A percentile compares a stretch with the other conserved stretches of the same genome.
Evolutionary conservation across 768 basidiomycete genomes (phyloP).

Genomic region (Tephrocybe sp.): DNA sequence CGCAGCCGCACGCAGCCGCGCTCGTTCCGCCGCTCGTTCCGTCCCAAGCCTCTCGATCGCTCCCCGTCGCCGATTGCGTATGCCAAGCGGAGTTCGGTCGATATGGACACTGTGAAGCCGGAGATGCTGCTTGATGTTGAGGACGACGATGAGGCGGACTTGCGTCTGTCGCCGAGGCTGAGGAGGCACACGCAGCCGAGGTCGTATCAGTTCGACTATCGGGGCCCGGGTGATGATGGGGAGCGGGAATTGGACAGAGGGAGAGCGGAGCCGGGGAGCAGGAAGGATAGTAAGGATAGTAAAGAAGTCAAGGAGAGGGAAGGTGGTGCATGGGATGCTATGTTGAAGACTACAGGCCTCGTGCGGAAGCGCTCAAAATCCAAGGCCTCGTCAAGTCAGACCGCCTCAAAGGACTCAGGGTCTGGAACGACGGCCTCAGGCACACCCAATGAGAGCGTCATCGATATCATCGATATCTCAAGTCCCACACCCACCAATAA

Average conservation of each 20-base stretch:
- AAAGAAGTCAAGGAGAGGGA: conserved; percentile 7
- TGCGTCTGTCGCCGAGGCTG: neutral
- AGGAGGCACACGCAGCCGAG: conserved; percentile 19
- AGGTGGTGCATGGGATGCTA: conserved; percentile 7
- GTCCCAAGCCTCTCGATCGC: conserved; percentile 1
- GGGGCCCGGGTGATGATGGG: conserved; percentile 11
- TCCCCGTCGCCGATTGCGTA: conserved; percentile 25
- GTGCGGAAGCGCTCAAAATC: conserved; percentile 7
- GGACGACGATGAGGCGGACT: neutral
- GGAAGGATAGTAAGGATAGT: conserved; percentile 3
- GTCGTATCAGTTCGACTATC: conserved; percentile 24
- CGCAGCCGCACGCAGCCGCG: conserved; percentile 14
- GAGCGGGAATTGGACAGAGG: neutral
- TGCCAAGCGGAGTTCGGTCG: conserved; percentile 19
- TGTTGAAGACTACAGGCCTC: neutral
- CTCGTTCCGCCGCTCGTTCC: conserved; percentile 12
- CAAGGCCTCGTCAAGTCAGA: neutral
- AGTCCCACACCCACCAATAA: neutral
- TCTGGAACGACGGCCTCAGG: neutral
- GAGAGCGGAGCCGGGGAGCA: neutral
- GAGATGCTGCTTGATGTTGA: neutral
- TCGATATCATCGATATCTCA: conserved; percentile 22
- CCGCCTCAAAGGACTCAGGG: neutral
- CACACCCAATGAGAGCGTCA: conserved; percentile 11
- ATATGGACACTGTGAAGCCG: conserved; percentile 4